Conservation (phyloP, 2,329 filamentous ascomycete species). For the Nemania sp. region DNA sequence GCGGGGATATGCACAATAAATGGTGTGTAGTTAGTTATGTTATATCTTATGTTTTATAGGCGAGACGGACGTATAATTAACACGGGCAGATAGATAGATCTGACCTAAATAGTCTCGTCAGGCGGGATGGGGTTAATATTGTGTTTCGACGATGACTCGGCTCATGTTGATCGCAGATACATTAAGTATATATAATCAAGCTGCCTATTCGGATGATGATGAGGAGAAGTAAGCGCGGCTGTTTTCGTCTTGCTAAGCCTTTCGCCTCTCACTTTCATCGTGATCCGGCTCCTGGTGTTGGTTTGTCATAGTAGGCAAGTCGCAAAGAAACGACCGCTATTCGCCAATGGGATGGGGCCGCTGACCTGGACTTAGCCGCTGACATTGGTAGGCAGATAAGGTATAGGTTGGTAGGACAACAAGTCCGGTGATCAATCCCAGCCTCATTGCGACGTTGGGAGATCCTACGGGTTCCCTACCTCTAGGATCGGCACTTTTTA, state of each 20-base stretch:
- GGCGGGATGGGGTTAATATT: no score
- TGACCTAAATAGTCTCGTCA: no score
- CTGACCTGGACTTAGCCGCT: conserved; percentile 1
- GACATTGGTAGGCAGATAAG: background rate
- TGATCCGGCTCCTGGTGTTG: background rate
- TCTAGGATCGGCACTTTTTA: no score
- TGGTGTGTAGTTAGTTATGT: no score
- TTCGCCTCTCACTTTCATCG: background rate
- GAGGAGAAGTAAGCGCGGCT: background rate
- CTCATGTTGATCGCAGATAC: no score
- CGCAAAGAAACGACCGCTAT: conserved; percentile 8
- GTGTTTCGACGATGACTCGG: no score
- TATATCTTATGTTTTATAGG: no score
- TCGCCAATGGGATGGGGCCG: conserved; percentile 9
- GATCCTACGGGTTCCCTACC: background rate
- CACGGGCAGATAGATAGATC: no score
- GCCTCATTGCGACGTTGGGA: conserved; percentile 1
- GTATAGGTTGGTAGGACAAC: conserved; percentile 12
- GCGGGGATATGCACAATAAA: no score
- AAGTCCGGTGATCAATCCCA: conserved; percentile 15
- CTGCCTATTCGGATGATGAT: no score
- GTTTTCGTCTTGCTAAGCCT: background rate
- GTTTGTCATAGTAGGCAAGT: conserved; percentile 7
- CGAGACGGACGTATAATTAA: no score
- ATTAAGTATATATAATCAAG: no score